Evolutionary conservation across 108 stramenopile genomes (phyloP).

Genomic region (Nannochloropsis gaditana): DNA sequence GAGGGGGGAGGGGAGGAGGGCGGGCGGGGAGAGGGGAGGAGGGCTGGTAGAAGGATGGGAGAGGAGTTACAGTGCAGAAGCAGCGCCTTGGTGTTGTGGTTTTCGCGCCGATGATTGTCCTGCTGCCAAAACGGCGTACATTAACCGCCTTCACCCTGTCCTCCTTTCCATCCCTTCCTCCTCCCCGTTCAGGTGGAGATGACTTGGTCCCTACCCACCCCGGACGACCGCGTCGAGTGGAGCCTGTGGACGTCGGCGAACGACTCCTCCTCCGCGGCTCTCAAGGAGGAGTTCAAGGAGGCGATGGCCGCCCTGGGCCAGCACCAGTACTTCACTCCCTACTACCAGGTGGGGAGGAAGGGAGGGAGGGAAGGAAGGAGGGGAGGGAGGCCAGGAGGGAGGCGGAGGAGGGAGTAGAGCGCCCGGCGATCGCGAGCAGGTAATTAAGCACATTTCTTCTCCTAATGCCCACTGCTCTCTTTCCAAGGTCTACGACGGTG

Average conservation of each 20-base stretch:
- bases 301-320: slow-evolving; percentile 63
- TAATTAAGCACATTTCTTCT: no score
- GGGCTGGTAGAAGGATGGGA: not conserved
- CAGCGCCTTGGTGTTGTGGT: no score
- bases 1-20: no score
- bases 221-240: slow-evolving; percentile 82
- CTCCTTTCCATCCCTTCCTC: not conserved
- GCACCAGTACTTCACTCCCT: slow-evolving; percentile 75
- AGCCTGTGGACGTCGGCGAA: slow-evolving; percentile 78
- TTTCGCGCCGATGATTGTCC: no score
- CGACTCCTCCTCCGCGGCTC: slow-evolving; percentile 52
- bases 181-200: slow-evolving; percentile 65
- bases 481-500: slow-evolving; percentile 72
- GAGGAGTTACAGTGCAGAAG: no score
- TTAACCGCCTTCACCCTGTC: not conserved
- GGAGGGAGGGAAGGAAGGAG: not conserved
- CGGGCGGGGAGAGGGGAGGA: not conserved
- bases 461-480: not conserved
- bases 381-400: not conserved
- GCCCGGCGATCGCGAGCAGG: no score
- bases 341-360: slow-evolving; percentile 42
- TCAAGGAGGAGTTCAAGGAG: slow-evolving; percentile 64
- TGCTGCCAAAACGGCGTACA: not conserved
- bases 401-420: not conserved
- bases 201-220: slow-evolving; percentile 73